These are phyloP conservation scores for Musa schizocarpa DNA, from an alignment of 176 grass and related monocot species.

Conservation along the genomic window DNA sequence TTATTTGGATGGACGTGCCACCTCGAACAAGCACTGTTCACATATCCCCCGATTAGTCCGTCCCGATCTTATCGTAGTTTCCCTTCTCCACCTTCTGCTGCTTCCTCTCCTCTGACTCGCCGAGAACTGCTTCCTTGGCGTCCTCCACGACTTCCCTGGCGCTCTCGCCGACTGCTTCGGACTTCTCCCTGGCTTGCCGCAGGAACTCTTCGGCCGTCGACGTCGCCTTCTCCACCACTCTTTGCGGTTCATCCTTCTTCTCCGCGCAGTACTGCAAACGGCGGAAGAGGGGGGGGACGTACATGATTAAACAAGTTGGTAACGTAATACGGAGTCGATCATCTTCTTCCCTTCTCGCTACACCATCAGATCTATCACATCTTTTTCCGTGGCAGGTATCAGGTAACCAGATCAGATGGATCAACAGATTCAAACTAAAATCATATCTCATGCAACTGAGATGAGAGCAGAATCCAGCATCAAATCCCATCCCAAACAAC, in stretches of 20 bases:
- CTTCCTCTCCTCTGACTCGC: constrained; percentile 43
- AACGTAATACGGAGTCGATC: background rate
- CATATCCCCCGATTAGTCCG: background rate
- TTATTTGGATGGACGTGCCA: too few relatives aligned
- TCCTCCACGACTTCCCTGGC: constrained; percentile 49
- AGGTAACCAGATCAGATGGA: too few relatives aligned
- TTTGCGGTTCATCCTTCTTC: constrained; percentile 32
- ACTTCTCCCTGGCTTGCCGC: constrained; percentile 75
- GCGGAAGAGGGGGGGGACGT: too few relatives aligned
- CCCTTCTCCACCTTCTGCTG: constrained; percentile 58
- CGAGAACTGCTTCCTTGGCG: constrained; percentile 47
- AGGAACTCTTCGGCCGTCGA: constrained; percentile 79
- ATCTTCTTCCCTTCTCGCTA: too few relatives aligned
- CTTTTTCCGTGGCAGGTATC: too few relatives aligned
- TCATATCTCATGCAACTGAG: too few relatives aligned
- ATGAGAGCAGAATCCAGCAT: too few relatives aligned
- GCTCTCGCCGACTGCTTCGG: constrained; percentile 32
- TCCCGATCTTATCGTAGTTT: constrained; percentile 31
- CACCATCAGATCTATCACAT: too few relatives aligned
- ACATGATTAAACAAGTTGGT: background rate
- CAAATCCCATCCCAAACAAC: too few relatives aligned
- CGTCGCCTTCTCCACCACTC: constrained; percentile 48
- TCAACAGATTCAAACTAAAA: too few relatives aligned
- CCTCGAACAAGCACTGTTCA: too few relatives aligned
- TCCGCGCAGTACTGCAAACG: constrained; percentile 32